These are phyloP conservation scores for Cyclotella cryptica DNA, from an alignment of 108 stramenopile genomes.

Conservation along the genomic window DNA sequence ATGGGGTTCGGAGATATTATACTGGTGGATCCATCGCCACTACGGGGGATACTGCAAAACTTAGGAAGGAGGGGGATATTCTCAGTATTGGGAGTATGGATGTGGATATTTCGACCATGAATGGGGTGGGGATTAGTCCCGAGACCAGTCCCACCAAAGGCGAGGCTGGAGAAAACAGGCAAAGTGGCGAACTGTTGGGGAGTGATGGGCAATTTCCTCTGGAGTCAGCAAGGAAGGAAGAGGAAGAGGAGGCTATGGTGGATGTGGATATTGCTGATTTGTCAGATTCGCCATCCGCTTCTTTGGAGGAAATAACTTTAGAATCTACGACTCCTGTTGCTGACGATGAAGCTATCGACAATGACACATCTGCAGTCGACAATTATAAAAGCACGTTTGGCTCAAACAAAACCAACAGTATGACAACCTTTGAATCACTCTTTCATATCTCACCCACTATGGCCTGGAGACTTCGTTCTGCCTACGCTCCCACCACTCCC, in stretches of 20 bases:
- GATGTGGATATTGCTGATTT: slow-evolving; percentile 22
- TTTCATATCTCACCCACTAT: slow-evolving; percentile 41
- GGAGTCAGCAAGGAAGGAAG: background rate
- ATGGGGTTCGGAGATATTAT: slow-evolving; percentile 51
- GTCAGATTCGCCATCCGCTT: slow-evolving; percentile 1
- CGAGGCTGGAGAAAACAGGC: background rate
- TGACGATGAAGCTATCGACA: background rate
- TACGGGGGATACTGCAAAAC: background rate
- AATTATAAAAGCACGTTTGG: background rate
- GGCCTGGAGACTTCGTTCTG: slow-evolving; percentile 47
- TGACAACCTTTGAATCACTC: slow-evolving; percentile 53
- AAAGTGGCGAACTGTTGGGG: background rate
- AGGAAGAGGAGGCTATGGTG: slow-evolving; percentile 24
- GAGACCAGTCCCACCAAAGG: background rate
- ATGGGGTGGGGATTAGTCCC: slow-evolving; percentile 33
- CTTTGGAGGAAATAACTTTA: slow-evolving; percentile 12
- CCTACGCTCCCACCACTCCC: slow-evolving; percentile 43
- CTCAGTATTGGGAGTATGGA: slow-evolving; percentile 35
- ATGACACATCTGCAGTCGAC: background rate
- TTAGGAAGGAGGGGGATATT: background rate
- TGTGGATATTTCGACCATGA: slow-evolving; percentile 32
- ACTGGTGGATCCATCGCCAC: slow-evolving; percentile 30
- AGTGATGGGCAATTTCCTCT: background rate
- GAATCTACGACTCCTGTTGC: background rate
- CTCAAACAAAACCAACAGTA: slow-evolving; percentile 9